These are phyloP conservation scores for Oropetium thomaeum DNA, from an alignment of 176 grass and related monocot species.

Conservation along the genomic window DNA sequence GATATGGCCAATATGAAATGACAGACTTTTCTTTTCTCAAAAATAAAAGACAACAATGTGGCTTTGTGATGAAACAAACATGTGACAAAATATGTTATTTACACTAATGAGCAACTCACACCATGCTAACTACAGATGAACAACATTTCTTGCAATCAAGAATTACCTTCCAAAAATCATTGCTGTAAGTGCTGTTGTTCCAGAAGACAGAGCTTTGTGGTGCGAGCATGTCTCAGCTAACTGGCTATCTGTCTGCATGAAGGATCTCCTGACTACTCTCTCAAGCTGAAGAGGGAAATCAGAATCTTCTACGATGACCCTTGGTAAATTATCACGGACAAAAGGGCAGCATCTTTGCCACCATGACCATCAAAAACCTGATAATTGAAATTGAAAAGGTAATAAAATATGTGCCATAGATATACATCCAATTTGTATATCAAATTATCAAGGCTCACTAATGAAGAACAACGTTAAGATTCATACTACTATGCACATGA, in stretches of 20 bases:
- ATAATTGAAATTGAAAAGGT: conserved; percentile 4
- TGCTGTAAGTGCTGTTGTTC: conserved; percentile 82
- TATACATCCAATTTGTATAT: neutral
- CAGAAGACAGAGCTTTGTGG: conserved; percentile 52
- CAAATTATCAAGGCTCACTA: neutral
- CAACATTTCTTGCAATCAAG: neutral
- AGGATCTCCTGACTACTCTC: conserved; percentile 71
- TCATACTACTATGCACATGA: neutral
- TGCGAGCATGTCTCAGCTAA: conserved; percentile 64
- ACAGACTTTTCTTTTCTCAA: no score
- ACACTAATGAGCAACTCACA: neutral
- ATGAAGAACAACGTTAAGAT: neutral
- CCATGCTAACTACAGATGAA: conserved; percentile 1
- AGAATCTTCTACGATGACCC: conserved; percentile 82
- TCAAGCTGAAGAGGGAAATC: conserved; percentile 89
- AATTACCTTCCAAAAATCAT: conserved; percentile 91
- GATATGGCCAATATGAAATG: neutral
- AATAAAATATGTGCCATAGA: neutral
- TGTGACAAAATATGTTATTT: neutral
- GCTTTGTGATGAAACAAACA: neutral
- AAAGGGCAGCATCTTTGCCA: conserved; percentile 91
- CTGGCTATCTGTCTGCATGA: conserved; percentile 71
- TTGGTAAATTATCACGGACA: conserved; percentile 82
- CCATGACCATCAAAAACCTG: conserved; percentile 98
- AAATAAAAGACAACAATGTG: no score